Evolutionary conservation across 2,329 filamentous ascomycete genomes (phyloP), one percentile per base, ranked within the genome.

Genomic region (Colletotrichum acutatum): DNA sequence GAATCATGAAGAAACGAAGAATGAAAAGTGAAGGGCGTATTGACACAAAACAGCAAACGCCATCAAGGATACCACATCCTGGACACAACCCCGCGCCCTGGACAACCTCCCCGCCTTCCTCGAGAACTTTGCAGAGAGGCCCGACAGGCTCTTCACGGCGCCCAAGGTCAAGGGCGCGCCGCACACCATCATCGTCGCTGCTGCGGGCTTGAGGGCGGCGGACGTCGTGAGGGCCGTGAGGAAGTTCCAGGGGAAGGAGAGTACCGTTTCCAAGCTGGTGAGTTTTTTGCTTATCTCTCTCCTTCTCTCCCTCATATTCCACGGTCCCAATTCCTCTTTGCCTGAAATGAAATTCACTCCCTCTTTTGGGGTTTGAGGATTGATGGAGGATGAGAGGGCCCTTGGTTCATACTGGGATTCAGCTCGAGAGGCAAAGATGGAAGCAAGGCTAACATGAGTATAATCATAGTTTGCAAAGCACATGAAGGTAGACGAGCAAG

Each of bases 401-500:
- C 11, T 34, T 34, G 11, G 3, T 34, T 12, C 30, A 34, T 12
- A 37, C 34, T 1, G 34, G 34, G 16, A 6, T 37, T 6, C 34
- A 1, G 19, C 6, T 42, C 8, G 1, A 3, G 16, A 8, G 42
- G 19, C 8, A 1, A n/a, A 49, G 19, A 19, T 53, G 46, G 16
- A 2, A 34, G 6, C 1, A 3, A 19, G n/a, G 49, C 75, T 76
- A 22, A 78, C 71, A 49, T 28, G 46, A 1, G 8, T 5, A 11
- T 1, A 49, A 1, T 9, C 37, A 4, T 66, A 90, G 80, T 99
- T 99, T 82, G 96, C 97, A 37, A 99, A 99, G 83, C 97, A 99
- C 82, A 97, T 99, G 86, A 99, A 99, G 84, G 84, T 99, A 12
- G 90, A 94, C 66, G 96, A 98, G 78, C 94, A 95, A 42, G 90